Evolutionary conservation across 2,329 filamentous ascomycete species (phyloP).

Genomic region (Lomentospora prolificans): DNA sequence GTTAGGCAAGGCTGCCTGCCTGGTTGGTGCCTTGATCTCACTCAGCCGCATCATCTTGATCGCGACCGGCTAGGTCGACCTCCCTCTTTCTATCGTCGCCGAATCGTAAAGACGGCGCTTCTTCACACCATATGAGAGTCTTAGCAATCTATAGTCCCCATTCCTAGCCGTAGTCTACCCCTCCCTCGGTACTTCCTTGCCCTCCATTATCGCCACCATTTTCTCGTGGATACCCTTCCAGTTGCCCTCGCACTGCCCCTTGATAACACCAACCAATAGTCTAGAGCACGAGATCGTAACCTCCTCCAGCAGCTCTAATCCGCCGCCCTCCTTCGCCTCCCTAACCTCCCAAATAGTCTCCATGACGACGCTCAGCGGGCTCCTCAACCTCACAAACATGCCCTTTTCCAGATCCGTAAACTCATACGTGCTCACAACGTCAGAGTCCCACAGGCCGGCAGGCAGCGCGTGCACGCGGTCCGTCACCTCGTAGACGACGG

Average conservation of each 20-base stretch:
- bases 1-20: too few relatives aligned
- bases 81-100: too few relatives aligned
- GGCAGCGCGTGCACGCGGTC: slow-evolving; percentile 42
- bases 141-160: too few relatives aligned
- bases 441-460: slow-evolving; percentile 44
- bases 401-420: slow-evolving; percentile 39
- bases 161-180: neutral
- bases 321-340: slow-evolving; percentile 17
- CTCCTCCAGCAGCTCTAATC: slow-evolving; percentile 37
- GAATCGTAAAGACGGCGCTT: too few relatives aligned
- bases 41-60: too few relatives aligned
- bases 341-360: slow-evolving; percentile 40
- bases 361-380: slow-evolving; percentile 40
- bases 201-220: slow-evolving; percentile 26
- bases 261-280: slow-evolving; percentile 38
- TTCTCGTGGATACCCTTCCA: slow-evolving; percentile 41
- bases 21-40: too few relatives aligned
- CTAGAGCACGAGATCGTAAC: slow-evolving; percentile 40
- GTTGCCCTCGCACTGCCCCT: slow-evolving; percentile 38
- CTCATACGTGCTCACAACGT: slow-evolving; percentile 44
- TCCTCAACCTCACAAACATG: slow-evolving; percentile 40
- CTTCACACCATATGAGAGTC: too few relatives aligned
- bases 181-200: slow-evolving; percentile 20
- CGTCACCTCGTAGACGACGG: slow-evolving; percentile 34
- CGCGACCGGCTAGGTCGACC: too few relatives aligned